Percentiles rank a stretch among this genome's conserved stretches.
Evolutionary conservation across 192 early-diverging fungal genomes (phyloP).

Genomic region (Phlyctochytrium bullatum): DNA sequence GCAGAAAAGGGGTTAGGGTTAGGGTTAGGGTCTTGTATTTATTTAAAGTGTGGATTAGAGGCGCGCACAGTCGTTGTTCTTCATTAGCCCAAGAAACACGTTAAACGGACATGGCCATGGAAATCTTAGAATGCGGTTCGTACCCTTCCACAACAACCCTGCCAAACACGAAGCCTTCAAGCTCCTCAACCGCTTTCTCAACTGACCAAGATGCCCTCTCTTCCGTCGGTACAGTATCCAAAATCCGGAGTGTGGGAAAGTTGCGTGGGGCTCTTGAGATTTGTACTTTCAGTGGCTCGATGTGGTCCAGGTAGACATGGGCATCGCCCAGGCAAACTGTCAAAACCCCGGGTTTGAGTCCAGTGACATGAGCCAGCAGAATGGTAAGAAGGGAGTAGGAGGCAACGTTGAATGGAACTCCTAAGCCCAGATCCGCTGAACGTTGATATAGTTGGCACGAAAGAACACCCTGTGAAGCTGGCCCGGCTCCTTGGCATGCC

Average conservation of each 20-base stretch:
- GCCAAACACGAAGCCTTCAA: constrained; percentile 71
- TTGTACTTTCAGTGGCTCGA: constrained; percentile 80
- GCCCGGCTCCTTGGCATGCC: too few relatives aligned
- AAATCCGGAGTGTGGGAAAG: constrained; percentile 75
- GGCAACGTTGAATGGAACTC: constrained; percentile 98
- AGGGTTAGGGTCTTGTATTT: too few relatives aligned
- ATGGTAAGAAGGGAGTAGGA: constrained; percentile 90
- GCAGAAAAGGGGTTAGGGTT: too few relatives aligned
- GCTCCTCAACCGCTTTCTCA: constrained; percentile 37
- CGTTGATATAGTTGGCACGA: constrained; percentile 97
- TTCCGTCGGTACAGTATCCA: constrained; percentile 41
- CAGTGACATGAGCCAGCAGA: constrained; percentile 87
- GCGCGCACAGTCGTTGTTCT: too few relatives aligned
- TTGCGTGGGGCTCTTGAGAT: constrained; percentile 68
- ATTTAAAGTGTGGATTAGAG: too few relatives aligned
- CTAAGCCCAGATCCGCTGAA: constrained; percentile 90
- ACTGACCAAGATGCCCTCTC: constrained; percentile 21
- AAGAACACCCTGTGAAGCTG: constrained; percentile 34
- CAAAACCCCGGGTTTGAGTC: constrained; percentile 77
- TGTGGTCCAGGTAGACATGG: constrained; percentile 91
- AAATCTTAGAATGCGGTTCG: constrained; percentile 78
- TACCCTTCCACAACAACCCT: constrained; percentile 82
- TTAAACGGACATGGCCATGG: constrained; percentile 93
- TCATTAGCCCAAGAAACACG: too few relatives aligned
- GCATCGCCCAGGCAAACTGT: constrained; percentile 94